phyloP scores from a whole-genome alignment of 192 early-diverging fungal genomes.

The Coemansia reversa region DNA sequence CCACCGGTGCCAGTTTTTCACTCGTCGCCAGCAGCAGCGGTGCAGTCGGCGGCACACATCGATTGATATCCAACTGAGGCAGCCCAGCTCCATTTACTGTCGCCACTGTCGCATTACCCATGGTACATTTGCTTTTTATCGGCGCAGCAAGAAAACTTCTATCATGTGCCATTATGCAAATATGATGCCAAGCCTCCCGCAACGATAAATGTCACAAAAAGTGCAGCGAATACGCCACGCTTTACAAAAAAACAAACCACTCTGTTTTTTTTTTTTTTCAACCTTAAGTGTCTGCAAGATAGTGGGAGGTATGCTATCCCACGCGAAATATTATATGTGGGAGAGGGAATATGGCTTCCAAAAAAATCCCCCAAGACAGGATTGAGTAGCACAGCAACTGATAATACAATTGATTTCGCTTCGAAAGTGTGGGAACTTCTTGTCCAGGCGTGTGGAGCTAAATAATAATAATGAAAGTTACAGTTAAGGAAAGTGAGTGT shows the following conservation, averaged over 20 bases:
- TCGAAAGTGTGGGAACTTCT: constrained; percentile 7
- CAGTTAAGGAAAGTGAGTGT: background rate
- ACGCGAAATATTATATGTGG: background rate
- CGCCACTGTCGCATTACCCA: constrained; percentile 6
- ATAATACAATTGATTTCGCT: background rate
- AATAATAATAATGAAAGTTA: background rate
- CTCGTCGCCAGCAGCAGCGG: constrained; percentile 19
- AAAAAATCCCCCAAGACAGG: background rate
- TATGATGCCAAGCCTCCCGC: background rate
- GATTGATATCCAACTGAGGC: constrained; percentile 39
- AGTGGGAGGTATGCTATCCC: background rate
- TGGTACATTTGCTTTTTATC: constrained; percentile 18
- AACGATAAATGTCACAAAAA: constrained; percentile 6
- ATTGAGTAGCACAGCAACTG: background rate
- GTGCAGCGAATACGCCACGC: background rate
- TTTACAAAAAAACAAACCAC: background rate
- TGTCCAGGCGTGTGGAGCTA: background rate
- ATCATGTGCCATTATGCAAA: constrained; percentile 29
- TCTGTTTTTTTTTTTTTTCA: too few relatives aligned
- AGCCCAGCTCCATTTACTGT: constrained; percentile 15
- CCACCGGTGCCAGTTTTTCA: constrained; percentile 23
- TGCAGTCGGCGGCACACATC: constrained; percentile 39
- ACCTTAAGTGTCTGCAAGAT: background rate
- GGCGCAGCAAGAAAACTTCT: constrained; percentile 26
- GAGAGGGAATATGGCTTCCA: background rate